Evolutionary conservation across 1,139 yeast genomes (phyloP), one percentile per base, ranked within the genome.

Genomic region (Pichia sp.): DNA sequence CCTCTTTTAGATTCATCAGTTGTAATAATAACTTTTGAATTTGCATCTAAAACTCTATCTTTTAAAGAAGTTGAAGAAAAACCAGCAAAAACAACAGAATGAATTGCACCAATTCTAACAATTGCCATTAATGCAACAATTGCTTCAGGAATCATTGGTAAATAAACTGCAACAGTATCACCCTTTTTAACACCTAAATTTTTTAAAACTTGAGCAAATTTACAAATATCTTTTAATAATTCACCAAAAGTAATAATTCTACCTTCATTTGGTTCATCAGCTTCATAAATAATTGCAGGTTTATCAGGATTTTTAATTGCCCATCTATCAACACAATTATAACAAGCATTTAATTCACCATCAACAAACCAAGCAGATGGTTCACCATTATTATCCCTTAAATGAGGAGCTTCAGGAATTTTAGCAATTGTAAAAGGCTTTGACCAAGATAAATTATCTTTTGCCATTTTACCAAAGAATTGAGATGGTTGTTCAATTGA

Each of bases 141-240:
- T 2, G 92, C 90, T 67, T 85, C 89, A 32, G 94, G 92, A 55
- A 84, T 82, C 95, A 86, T 86, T 56, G 94, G 95, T 66, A 86
- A 73, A 66, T 86, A 86, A 44, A 86, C 90, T 3, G 94, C 94
- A 41, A 86, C 92, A 6, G 90, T 81, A 62, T 86, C 94, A 55
- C 92, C 92, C 67, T 85, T 85, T 60, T 75, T 75, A 53, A 85
- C 90, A 52, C 90, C 90, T 62, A 81, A 68, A 56, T 72, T 72
- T 55, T 72, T 74, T 67, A 81, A 75, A 52, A 83, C 80, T 59
- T 82, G 88, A 7, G 89, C 86, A 61, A 84, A 76, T 61, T 79
- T 79, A 48, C 79, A 79, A 47, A 85, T 88, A 47, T 85, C 74
- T 62, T 79, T 78, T 58, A 86, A 73, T 60, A 86, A 72, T 67